phyloP scores from a whole-genome alignment of 129 eudicot species.

The Daucus carota region DNA sequence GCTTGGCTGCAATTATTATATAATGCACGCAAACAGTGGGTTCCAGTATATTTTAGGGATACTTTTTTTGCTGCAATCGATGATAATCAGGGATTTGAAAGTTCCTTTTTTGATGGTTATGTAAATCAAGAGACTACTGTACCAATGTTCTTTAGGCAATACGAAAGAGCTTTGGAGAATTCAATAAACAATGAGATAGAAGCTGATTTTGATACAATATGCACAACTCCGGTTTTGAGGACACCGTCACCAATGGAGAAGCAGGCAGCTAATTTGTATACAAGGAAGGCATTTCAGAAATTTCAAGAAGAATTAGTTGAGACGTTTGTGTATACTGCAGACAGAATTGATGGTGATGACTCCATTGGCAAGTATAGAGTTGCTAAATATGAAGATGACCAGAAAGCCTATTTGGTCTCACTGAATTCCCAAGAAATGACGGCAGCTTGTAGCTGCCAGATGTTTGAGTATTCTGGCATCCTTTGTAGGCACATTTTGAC shows the following conservation, averaged over 20 bases:
- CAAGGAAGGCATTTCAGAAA: constrained; percentile 57
- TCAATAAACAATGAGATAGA: constrained; percentile 73
- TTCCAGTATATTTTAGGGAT: constrained; percentile 71
- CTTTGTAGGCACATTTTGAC: constrained; percentile 84
- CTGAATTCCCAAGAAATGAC: constrained; percentile 50
- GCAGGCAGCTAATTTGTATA: constrained; percentile 75
- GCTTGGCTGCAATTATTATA: constrained; percentile 72
- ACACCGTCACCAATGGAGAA: constrained; percentile 98
- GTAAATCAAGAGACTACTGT: constrained; percentile 70
- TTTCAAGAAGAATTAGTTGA: constrained; percentile 92
- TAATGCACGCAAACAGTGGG: constrained; percentile 61
- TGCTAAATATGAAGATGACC: constrained; percentile 83
- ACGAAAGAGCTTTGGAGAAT: constrained; percentile 81
- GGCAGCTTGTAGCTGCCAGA: constrained; percentile 81
- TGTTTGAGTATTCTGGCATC: constrained; percentile 83
- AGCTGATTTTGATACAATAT: constrained; percentile 73
- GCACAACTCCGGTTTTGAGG: constrained; percentile 58
- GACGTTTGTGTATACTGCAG: constrained; percentile 87
- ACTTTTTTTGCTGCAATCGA: constrained; percentile 59
- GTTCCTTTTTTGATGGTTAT: constrained; percentile 77
- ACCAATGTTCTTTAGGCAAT: constrained; percentile 88
- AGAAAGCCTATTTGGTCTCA: constrained; percentile 57
- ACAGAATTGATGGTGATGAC: constrained; percentile 66
- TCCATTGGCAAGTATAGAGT: constrained; percentile 68
- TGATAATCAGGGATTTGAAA: constrained; percentile 40